phyloP scores from a whole-genome alignment of 352 stramenopile species.

The Peronospora farinosa region DNA sequence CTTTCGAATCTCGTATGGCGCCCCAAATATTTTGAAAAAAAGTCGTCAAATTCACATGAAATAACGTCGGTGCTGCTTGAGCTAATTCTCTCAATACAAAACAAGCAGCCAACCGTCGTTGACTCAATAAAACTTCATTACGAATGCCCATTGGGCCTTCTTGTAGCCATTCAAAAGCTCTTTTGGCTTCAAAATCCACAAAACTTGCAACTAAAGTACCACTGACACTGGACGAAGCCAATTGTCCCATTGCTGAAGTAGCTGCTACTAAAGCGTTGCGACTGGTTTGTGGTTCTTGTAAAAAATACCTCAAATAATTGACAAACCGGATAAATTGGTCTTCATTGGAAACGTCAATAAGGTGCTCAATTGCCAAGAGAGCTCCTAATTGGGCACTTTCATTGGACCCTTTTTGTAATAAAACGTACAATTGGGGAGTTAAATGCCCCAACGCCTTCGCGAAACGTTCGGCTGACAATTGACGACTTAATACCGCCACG shows the following conservation, averaged over 20 bases:
- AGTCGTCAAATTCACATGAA: conserved; percentile 88
- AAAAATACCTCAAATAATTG: conserved; percentile 86
- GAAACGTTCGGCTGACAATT: conserved; percentile 77
- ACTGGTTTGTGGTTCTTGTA: conserved; percentile 64
- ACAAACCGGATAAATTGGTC: conserved; percentile 88
- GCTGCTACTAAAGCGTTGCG: conserved; percentile 58
- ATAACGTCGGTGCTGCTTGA: conserved; percentile 80
- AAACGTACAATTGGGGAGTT: conserved; percentile 66
- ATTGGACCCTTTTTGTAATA: conserved; percentile 48
- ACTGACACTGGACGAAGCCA: conserved; percentile 76
- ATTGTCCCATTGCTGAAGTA: conserved; percentile 68
- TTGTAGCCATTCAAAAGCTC: conserved; percentile 87
- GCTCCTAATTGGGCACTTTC: conserved; percentile 71
- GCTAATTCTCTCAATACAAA: conserved; percentile 87
- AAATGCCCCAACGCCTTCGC: conserved; percentile 66
- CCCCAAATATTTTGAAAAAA: conserved; percentile 91
- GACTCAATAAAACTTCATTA: conserved; percentile 68
- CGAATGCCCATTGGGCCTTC: conserved; percentile 26
- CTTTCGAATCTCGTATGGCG: conserved; percentile 59
- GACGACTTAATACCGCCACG: conserved; percentile 57
- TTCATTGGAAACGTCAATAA: conserved; percentile 80
- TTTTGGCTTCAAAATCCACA: conserved; percentile 90
- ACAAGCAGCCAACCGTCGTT: conserved; percentile 69
- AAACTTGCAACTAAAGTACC: conserved; percentile 84
- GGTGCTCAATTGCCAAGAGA: conserved; percentile 62